Percentiles rank a stretch among this genome's conserved stretches.
phyloP scores from a whole-genome alignment of 2,329 filamentous ascomycete species.

The Torrubiella hemipterigena region DNA sequence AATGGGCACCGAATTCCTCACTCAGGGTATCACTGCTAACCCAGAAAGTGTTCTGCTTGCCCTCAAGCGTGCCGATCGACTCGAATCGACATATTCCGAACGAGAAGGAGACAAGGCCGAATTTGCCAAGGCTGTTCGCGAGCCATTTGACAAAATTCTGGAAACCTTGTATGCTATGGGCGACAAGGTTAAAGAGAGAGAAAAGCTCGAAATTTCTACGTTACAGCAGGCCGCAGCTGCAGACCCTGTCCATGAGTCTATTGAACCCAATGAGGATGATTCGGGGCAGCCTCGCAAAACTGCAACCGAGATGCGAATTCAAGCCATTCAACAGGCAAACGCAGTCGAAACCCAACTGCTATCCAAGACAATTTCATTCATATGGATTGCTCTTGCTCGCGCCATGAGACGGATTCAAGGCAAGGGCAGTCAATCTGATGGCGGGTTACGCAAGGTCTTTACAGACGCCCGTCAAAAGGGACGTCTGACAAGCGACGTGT shows the following conservation, averaged over 20 bases:
- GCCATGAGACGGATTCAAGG: slow-evolving; percentile 92
- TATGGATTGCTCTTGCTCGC: slow-evolving; percentile 90
- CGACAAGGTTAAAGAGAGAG: slow-evolving; percentile 55
- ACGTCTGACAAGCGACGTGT: slow-evolving; percentile 85
- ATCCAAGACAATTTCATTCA: slow-evolving; percentile 76
- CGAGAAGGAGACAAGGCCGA: slow-evolving; percentile 69
- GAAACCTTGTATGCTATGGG: slow-evolving; percentile 82
- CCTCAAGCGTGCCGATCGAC: slow-evolving; percentile 77
- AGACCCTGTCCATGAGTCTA: slow-evolving; percentile 22
- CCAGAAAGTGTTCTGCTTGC: slow-evolving; percentile 87
- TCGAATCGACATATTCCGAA: slow-evolving; percentile 66
- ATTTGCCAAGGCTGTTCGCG: slow-evolving; percentile 67
- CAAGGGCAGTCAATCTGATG: slow-evolving; percentile 50
- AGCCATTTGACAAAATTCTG: slow-evolving; percentile 72
- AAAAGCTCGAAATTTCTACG: slow-evolving; percentile 44
- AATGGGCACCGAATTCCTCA: slow-evolving; percentile 62
- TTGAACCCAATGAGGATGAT: slow-evolving; percentile 37
- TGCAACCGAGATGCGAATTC: slow-evolving; percentile 52
- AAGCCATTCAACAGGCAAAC: slow-evolving; percentile 53
- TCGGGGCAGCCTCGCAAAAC: slow-evolving; percentile 33
- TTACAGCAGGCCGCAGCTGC: slow-evolving; percentile 38
- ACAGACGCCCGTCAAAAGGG: slow-evolving; percentile 78
- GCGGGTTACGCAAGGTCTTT: slow-evolving; percentile 82
- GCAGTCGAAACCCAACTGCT: slow-evolving; percentile 63
- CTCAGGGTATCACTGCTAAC: slow-evolving; percentile 76